phyloP scores from a whole-genome alignment of 2,329 filamentous ascomycete species.

The Aspergillus fischeri region DNA sequence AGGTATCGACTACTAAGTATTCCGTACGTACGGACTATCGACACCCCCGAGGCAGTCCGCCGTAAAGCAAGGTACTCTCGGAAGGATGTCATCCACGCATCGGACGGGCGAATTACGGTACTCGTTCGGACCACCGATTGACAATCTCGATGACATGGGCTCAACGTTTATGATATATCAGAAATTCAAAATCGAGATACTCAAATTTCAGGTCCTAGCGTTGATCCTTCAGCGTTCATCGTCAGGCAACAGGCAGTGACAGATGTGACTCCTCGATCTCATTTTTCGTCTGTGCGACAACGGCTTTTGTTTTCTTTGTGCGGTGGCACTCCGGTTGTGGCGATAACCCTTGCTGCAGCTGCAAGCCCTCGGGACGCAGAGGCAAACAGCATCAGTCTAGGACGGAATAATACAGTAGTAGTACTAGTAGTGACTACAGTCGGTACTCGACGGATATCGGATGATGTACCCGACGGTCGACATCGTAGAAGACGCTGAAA shows the following conservation, averaged over 20 bases:
- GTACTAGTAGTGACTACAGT: background rate
- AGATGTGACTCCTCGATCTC: background rate
- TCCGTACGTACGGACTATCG: background rate
- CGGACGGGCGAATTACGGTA: background rate
- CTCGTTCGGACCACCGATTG: background rate
- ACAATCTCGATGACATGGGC: background rate
- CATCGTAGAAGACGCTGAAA: background rate
- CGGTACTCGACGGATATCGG: background rate
- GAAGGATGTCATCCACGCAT: background rate
- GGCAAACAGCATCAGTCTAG: background rate
- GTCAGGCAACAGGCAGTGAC: background rate
- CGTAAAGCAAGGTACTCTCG: background rate
- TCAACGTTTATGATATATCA: background rate
- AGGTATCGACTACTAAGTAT: background rate
- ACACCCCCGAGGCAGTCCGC: background rate
- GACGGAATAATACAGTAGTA: background rate
- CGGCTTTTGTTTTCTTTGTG: slow-evolving; percentile 16
- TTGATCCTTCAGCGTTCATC: background rate
- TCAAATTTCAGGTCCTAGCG: background rate
- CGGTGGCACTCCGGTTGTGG: slow-evolving; percentile 6
- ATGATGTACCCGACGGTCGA: background rate
- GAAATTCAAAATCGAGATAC: background rate
- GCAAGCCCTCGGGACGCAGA: background rate
- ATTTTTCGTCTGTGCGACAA: slow-evolving; percentile 25
- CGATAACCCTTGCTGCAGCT: slow-evolving; percentile 1